phyloP scores from a whole-genome alignment of 257 asterid species.

The Nicotiana benthamiana region DNA sequence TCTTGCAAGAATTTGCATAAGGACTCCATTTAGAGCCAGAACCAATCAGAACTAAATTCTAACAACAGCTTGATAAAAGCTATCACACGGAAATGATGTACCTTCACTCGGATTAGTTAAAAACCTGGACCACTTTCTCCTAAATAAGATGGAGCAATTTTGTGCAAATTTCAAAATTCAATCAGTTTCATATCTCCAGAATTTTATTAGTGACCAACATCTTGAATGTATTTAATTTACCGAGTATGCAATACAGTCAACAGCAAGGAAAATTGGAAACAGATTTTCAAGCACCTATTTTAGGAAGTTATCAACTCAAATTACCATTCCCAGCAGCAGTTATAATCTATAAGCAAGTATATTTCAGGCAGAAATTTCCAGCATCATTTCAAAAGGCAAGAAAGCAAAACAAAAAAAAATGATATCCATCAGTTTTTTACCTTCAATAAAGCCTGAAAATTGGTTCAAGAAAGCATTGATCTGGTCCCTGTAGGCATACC shows the following conservation, averaged over 20 bases:
- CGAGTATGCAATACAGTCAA: not conserved
- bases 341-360: too few relatives aligned
- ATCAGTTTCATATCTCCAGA: not conserved
- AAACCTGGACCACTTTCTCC: not conserved
- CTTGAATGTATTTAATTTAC: not conserved
- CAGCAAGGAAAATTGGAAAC: not conserved
- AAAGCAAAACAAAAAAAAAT: constrained; percentile 12
- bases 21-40: constrained; percentile 14
- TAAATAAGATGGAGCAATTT: not conserved
- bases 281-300: not conserved
- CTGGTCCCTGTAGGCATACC: constrained; percentile 81
- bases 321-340: not conserved
- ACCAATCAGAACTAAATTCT: not conserved
- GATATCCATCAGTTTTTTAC: constrained; percentile 22
- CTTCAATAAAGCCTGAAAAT: constrained; percentile 62
- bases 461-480: constrained; percentile 73
- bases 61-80: not conserved
- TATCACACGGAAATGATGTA: not conserved
- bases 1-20: not conserved
- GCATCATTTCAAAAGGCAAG: constrained; percentile 38
- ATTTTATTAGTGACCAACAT: not conserved
- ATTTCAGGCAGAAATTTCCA: constrained; percentile 20
- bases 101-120: not conserved
- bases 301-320: not conserved
- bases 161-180: not conserved